Evolutionary conservation across 169 alveolate species (phyloP), one percentile per base, ranked within the genome.

Genomic region (Plasmodium fragile): DNA sequence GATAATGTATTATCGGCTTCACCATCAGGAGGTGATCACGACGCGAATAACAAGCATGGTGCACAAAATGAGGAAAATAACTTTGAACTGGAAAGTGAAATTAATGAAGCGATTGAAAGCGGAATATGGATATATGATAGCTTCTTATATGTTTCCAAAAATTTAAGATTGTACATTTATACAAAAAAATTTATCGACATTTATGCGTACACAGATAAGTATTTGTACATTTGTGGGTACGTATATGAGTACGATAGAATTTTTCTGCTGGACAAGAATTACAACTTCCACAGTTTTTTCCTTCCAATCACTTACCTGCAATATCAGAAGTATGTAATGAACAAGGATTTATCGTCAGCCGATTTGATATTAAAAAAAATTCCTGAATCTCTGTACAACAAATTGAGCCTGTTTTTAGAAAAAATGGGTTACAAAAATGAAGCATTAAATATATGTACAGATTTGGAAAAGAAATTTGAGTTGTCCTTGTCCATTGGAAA

Each of bases 381-480:
- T 16, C 98, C 98, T 43, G 94, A 95, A 28, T 55, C 96, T n/a
- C 93, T 96, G 83, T 95, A 92, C 81, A 98, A 98, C 78, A 98
- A 97, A 83, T 96, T 98, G 77, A 98, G 99, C 41, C 96, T 97
- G 78, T 98, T 99, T 93, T 92, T 98, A 91, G 99, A 98, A 65
- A 93, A 97, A 25, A 95, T 97, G 59, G 99, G 99, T 39, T 94
- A 97, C 81, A 97, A 97, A 92, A 98, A 98, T 79, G 87, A 96
- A 92, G 99, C 99, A 36, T 97, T 98, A 83, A 84, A 96, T 69
- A 95, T 98, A 34, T 96, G 99, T 32, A 95, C 90, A 13, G 99
- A 99, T 93, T 95, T 94, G 55, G 99, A 98, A 83, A 99, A 98
- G 75, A 97, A 98, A 93, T 98, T 98, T 92, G 99, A 98, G 49